These are phyloP conservation scores for Aspergillus felis DNA, from an alignment of 2,329 filamentous ascomycete species.

Conservation along the genomic window DNA sequence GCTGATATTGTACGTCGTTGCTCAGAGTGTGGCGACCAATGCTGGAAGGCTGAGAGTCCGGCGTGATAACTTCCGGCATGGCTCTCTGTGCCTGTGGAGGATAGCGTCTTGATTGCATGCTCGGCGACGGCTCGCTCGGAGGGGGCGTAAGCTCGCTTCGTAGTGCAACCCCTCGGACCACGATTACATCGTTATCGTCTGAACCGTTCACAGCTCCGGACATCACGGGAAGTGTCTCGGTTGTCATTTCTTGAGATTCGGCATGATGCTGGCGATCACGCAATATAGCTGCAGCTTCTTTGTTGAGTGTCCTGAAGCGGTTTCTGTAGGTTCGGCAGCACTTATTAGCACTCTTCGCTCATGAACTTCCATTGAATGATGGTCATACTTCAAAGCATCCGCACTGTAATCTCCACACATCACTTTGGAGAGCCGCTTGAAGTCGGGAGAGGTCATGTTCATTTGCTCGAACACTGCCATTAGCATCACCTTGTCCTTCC, in stretches of 20 bases:
- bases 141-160: background rate
- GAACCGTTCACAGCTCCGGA: background rate
- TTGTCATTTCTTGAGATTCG: background rate
- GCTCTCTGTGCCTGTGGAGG: background rate
- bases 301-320: background rate
- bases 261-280: conserved; percentile 4
- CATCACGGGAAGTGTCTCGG: background rate
- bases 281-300: conserved; percentile 3
- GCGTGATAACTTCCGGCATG: background rate
- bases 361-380: background rate
- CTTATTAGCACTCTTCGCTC: background rate
- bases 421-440: conserved; percentile 4
- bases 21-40: background rate
- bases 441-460: conserved; percentile 4
- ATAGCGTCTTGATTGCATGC: background rate
- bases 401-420: conserved; percentile 3
- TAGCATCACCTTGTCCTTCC: conserved; percentile 8
- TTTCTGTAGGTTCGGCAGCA: background rate
- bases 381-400: conserved; percentile 1
- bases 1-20: background rate
- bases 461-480: conserved; percentile 7
- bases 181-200: background rate
- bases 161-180: background rate
- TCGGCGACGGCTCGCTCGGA: background rate
- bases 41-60: background rate